Evolutionary conservation across 2,329 filamentous ascomycete species (phyloP).

Genomic region (Orbilia brochopaga): DNA sequence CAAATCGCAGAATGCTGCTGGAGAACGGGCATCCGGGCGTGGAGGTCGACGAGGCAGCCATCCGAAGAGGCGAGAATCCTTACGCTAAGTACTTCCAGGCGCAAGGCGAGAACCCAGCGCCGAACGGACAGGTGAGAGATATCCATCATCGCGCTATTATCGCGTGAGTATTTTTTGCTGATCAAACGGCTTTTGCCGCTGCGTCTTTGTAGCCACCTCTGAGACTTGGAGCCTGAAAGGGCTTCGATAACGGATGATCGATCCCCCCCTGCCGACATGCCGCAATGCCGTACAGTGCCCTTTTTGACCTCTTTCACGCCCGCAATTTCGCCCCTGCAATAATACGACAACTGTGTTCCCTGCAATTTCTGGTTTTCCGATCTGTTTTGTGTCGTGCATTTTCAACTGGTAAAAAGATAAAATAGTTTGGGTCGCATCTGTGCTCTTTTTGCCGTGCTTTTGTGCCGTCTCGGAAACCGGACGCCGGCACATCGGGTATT

Average conservation of each 20-base stretch:
- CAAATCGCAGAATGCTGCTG: slow-evolving; percentile 57
- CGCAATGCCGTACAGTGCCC: not conserved
- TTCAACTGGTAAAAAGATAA: slow-evolving; percentile 44
- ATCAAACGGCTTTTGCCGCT: slow-evolving; percentile 8
- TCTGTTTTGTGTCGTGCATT: slow-evolving; percentile 26
- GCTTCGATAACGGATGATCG: no score
- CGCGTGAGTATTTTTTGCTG: slow-evolving; percentile 15
- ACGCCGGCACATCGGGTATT: no score
- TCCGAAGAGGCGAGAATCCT: slow-evolving; percentile 59
- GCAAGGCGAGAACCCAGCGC: slow-evolving; percentile 55
- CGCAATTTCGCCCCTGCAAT: slow-evolving; percentile 6
- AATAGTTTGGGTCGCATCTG: slow-evolving; percentile 13
- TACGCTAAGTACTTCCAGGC: slow-evolving; percentile 61
- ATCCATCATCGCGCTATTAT: slow-evolving; percentile 6
- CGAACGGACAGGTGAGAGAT: slow-evolving; percentile 48
- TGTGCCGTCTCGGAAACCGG: no score
- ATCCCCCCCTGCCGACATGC: not conserved
- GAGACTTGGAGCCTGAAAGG: slow-evolving; percentile 23
- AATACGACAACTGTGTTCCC: slow-evolving; percentile 11
- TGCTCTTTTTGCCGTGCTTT: slow-evolving; percentile 1
- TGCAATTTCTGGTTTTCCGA: not conserved
- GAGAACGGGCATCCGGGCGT: slow-evolving; percentile 60
- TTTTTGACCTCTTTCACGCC: not conserved
- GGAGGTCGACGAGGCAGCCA: slow-evolving; percentile 59
- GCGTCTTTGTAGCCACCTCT: slow-evolving; percentile 29